phyloP scores from a whole-genome alignment of 345 rosid genomes.

The Hevea brasiliensis region DNA sequence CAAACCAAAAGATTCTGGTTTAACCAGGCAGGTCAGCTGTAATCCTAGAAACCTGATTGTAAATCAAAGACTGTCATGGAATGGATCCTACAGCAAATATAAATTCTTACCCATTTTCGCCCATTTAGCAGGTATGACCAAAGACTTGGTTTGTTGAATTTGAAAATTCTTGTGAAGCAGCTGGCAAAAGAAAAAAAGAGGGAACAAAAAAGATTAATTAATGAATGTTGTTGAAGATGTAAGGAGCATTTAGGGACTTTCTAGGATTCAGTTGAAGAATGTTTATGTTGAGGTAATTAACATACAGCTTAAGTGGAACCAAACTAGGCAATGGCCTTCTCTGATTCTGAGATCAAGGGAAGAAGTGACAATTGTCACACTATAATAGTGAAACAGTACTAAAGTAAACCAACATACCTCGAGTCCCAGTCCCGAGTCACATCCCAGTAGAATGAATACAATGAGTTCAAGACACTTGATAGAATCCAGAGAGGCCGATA shows the following conservation, averaged over 20 bases:
- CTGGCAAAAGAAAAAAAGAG: slow-evolving; percentile 28
- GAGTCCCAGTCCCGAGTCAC: slow-evolving; percentile 93
- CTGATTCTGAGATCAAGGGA: background rate
- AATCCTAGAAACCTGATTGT: background rate
- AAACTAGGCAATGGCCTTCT: background rate
- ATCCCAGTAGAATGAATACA: slow-evolving; percentile 96
- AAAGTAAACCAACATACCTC: slow-evolving; percentile 49
- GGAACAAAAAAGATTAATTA: too few relatives aligned
- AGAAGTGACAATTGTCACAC: background rate
- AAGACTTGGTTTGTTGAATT: slow-evolving; percentile 62
- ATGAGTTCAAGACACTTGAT: slow-evolving; percentile 71
- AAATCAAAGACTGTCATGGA: background rate
- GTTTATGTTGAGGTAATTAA: background rate
- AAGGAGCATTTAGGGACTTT: background rate
- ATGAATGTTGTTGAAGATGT: background rate
- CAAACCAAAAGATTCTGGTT: background rate
- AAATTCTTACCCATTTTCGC: slow-evolving; percentile 73
- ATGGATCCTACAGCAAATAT: background rate
- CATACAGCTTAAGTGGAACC: background rate
- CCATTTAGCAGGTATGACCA: slow-evolving; percentile 58
- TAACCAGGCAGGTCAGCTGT: background rate
- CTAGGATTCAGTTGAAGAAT: background rate
- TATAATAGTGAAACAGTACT: background rate
- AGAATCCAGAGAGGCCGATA: slow-evolving; percentile 93
- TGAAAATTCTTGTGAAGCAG: slow-evolving; percentile 85